Percentiles rank a stretch among this genome's conserved stretches.
Conservation (phyloP, 2,329 filamentous ascomycete genomes). For the Diaporthe destruens region DNA sequence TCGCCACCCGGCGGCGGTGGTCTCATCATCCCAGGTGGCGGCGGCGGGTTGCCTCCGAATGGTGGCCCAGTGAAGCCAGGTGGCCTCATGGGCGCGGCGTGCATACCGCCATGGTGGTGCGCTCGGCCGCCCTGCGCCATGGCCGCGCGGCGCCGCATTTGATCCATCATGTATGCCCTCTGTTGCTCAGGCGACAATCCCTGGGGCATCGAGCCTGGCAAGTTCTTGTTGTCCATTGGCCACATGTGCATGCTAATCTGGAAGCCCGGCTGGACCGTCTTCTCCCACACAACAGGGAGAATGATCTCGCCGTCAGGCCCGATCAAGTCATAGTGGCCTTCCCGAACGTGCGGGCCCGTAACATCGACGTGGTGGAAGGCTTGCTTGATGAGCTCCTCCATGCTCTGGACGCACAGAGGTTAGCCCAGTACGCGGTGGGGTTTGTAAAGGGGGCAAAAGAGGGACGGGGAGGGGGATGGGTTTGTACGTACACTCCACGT, state of each 20-base stretch:
- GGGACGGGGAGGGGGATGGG: background rate
- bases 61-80: background rate
- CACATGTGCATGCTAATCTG: conserved; percentile 71
- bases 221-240: conserved; percentile 64
- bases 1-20: background rate
- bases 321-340: conserved; percentile 84
- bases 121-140: background rate
- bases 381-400: conserved; percentile 89
- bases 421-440: background rate
- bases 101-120: background rate
- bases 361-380: conserved; percentile 84
- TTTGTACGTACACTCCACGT: conserved; percentile 79
- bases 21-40: background rate
- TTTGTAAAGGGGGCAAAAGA: background rate
- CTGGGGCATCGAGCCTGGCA: conserved; percentile 38
- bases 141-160: background rate
- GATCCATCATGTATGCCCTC: no score
- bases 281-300: conserved; percentile 84
- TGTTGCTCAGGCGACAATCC: conserved; percentile 34
- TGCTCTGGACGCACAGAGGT: conserved; percentile 66
- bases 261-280: conserved; percentile 83
- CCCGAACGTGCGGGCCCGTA: conserved; percentile 80
- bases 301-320: conserved; percentile 87
- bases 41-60: conserved; percentile 15
- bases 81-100: conserved; percentile 3